Conservation (phyloP, 1,284 basidiomycete genomes). For the Macrocybe sp. region DNA sequence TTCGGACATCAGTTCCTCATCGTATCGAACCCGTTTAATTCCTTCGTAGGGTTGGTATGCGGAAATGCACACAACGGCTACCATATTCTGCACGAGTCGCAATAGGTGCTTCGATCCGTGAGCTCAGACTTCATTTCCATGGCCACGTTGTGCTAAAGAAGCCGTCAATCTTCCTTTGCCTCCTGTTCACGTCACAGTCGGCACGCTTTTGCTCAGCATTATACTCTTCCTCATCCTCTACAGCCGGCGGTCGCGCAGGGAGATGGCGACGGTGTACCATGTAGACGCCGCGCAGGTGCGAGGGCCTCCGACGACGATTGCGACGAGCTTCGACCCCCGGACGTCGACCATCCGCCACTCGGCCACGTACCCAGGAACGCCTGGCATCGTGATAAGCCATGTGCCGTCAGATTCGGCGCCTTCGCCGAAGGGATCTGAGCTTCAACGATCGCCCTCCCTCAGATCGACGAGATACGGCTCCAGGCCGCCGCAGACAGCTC, state of each 20-base stretch:
- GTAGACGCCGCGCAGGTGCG: conserved; percentile 24
- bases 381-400: neutral
- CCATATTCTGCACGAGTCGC: conserved; percentile 16
- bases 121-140: neutral
- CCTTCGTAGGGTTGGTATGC: conserved; percentile 11
- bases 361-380: conserved; percentile 13
- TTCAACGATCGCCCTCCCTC: neutral
- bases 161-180: neutral
- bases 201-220: conserved; percentile 11
- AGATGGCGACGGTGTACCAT: conserved; percentile 12
- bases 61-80: conserved; percentile 13
- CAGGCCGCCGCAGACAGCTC: neutral
- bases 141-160: neutral
- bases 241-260: conserved; percentile 8
- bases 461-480: neutral
- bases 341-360: conserved; percentile 9
- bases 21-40: neutral
- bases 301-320: conserved; percentile 23
- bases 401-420: neutral
- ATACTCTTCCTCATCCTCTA: conserved; percentile 5
- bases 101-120: conserved; percentile 7
- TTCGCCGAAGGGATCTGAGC: neutral
- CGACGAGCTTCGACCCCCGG: conserved; percentile 16
- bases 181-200: conserved; percentile 1
- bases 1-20: neutral